Evolutionary conservation across 495 filamentous ascomycete species (phyloP), one percentile per base, ranked within the genome.

Genomic region (Daldinia vernicosa): DNA sequence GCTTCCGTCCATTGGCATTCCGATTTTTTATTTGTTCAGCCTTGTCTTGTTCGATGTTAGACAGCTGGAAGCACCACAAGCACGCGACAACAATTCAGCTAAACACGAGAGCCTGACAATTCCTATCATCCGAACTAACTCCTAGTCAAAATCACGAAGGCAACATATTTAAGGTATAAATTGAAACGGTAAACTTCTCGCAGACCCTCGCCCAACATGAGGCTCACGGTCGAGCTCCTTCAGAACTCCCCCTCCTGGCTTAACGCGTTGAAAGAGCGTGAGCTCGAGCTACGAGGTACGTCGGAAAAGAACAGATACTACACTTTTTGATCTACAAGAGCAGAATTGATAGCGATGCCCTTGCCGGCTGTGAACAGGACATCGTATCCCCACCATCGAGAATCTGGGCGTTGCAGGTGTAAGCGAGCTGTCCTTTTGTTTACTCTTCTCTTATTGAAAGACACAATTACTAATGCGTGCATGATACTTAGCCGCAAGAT

Each of bases 281-380:
- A 99, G 87, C 88, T 99, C 76, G 94, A 98, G 86, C 93, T 99
- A 74, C 90, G 96, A 98, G 96, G 96, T 99, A 89, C 91, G 93
- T 94, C 87, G 90, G 93, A 92, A 94, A 97, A 95, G 93, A 89
- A 84, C 92, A 94, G 94, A 94, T 96, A 90, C 93, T 97, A 91
- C 93, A 93, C 90, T 88, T 90, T 80, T 83, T 77, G 79, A 80
- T 74, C 78, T 80, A 82, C 78, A 66, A 83, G 90, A 90, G 87
- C 91, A 90, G 82, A 87, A 87, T 95, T 96, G 89, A 94, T 93
- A 92, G 89, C 89, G 84, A 86, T 83, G 76, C 83, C 74, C 70
- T 76, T 22, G 83, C 79, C 74, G 76, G 77, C 76, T 78, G 80
- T 77, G 77, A 89, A 84, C 88, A 98, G 95, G 95, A 81, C 96